These are phyloP conservation scores for Nakazawaea holstii DNA, from an alignment of 805 yeast species.

Conservation along the genomic window DNA sequence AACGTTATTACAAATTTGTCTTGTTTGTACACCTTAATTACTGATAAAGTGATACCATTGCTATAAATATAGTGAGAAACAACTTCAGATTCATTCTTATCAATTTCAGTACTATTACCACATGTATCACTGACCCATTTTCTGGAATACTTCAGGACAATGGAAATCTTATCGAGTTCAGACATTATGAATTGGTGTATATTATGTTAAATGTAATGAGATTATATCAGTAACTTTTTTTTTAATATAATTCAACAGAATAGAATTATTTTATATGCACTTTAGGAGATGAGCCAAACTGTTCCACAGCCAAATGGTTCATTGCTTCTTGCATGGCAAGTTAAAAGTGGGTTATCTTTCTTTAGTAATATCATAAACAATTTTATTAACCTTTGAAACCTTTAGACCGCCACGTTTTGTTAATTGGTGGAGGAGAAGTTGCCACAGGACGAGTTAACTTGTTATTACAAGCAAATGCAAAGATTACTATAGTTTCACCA, in stretches of 20 bases:
- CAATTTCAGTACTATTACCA: background rate
- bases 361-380: too few relatives aligned
- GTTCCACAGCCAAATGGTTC: slow-evolving; percentile 43
- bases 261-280: background rate
- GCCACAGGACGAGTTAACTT: slow-evolving; percentile 68
- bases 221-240: background rate
- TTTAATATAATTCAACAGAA: background rate
- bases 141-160: background rate
- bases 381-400: background rate
- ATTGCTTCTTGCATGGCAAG: slow-evolving; percentile 70
- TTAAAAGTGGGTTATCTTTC: slow-evolving; percentile 47
- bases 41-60: background rate
- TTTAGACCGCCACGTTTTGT: slow-evolving; percentile 52
- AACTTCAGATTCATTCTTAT: background rate
- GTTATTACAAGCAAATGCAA: slow-evolving; percentile 64
- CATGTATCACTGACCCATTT: background rate
- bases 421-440: slow-evolving; percentile 77
- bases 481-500: slow-evolving; percentile 58
- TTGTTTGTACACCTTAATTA: background rate
- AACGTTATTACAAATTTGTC: background rate
- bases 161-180: background rate
- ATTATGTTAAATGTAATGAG: background rate
- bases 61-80: background rate
- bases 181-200: background rate
- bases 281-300: background rate